Percentiles rank a stretch among this genome's conserved stretches.
These are phyloP conservation scores for Durusdinium trenchii DNA, from an alignment of 73 alveolate species.

Conservation along the genomic window DNA sequence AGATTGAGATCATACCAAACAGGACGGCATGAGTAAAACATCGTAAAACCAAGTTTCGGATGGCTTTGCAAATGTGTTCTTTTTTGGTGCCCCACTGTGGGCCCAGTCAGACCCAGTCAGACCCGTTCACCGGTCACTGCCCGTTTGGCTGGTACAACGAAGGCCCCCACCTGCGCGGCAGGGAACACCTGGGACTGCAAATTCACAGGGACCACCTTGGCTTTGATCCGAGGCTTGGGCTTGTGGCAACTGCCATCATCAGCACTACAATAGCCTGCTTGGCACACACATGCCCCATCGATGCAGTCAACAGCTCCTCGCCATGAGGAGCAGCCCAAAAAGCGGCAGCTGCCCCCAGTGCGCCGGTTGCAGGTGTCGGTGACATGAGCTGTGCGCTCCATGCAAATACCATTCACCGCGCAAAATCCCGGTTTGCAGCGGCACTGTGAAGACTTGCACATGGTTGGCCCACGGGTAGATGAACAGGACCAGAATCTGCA, in stretches of 20 bases:
- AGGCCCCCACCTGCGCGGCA: constrained; percentile 61
- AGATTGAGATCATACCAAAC: too few species aligned
- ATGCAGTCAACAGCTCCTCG: constrained; percentile 61
- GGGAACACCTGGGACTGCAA: constrained; percentile 1
- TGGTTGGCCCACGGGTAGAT: constrained; percentile 69
- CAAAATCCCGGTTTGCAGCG: constrained; percentile 88
- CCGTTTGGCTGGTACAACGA: too few species aligned
- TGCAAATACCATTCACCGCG: constrained; percentile 71
- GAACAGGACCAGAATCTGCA: constrained; percentile 76
- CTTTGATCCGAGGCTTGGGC: constrained; percentile 63
- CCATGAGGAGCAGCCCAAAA: constrained; percentile 67
- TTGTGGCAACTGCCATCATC: constrained; percentile 79
- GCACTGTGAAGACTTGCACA: constrained; percentile 24
- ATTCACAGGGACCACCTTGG: constrained; percentile 48
- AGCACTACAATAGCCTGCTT: constrained; percentile 62
- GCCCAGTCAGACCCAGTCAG: too few species aligned
- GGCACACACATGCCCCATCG: constrained; percentile 40
- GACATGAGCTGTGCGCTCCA: constrained; percentile 78
- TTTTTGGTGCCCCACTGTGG: too few species aligned
- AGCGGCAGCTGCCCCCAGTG: constrained; percentile 72
- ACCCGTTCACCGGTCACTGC: too few species aligned
- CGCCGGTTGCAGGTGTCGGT: constrained; percentile 75
- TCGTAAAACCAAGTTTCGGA: too few species aligned
- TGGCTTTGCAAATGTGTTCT: neutral
- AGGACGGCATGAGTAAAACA: too few species aligned